Percentiles rank a stretch among this genome's conserved stretches.
Conservation (phyloP, 441 rosid genomes). For the Sinapis alba region DNA sequence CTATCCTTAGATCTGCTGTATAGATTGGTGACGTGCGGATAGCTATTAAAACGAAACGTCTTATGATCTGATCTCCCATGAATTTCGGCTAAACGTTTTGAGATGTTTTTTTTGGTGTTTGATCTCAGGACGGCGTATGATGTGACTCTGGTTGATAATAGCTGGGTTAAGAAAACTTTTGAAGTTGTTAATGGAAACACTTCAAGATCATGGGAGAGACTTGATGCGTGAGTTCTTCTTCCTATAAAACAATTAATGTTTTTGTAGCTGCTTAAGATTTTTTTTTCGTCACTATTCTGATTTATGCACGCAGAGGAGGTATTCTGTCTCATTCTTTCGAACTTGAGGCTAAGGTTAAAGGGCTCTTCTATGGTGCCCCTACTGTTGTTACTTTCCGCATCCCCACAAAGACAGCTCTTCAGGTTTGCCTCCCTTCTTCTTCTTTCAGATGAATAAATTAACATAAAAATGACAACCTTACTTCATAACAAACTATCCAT, state of each 20-base stretch:
- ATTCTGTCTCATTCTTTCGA: constrained; percentile 81
- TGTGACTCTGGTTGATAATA: constrained; percentile 64
- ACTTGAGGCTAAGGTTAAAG: constrained; percentile 82
- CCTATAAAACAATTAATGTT: not conserved
- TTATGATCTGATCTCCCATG: constrained; percentile 27
- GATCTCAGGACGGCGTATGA: constrained; percentile 77
- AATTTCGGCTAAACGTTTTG: not conserved
- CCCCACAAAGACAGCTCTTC: constrained; percentile 81
- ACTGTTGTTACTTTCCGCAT: constrained; percentile 88
- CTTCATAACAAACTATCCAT: not conserved
- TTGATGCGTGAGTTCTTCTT: constrained; percentile 75
- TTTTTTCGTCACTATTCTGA: not conserved
- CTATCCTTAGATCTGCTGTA: constrained; percentile 23
- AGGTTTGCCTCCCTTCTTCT: constrained; percentile 50
- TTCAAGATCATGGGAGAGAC: constrained; percentile 91
- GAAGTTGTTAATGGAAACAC: constrained; percentile 71
- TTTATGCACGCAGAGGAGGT: constrained; percentile 61
- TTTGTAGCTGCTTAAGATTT: not conserved
- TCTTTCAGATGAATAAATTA: not conserved
- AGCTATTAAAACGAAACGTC: not conserved
- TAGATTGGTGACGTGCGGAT: not conserved
- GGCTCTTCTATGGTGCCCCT: constrained; percentile 77
- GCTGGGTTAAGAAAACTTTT: constrained; percentile 70
- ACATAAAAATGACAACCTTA: not conserved
- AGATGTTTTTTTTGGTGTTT: constrained; percentile 13